phyloP scores from a whole-genome alignment of 2,329 filamentous ascomycete species.

The Trichoderma citrinoviride region DNA sequence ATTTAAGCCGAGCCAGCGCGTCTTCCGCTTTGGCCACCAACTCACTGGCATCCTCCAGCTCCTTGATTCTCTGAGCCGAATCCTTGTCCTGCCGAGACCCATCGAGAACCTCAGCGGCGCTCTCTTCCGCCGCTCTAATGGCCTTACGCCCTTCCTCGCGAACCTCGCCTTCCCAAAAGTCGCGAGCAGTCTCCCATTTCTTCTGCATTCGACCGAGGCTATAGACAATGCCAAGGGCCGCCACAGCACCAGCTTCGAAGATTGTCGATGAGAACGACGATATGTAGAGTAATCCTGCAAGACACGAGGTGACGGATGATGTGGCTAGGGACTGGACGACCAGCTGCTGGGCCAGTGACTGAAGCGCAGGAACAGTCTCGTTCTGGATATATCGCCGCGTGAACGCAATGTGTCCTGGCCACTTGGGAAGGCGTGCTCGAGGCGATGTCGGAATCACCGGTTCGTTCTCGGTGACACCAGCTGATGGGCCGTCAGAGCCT shows the following conservation, averaged over 20 bases:
- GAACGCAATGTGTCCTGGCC: constrained; percentile 72
- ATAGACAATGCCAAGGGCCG: constrained; percentile 59
- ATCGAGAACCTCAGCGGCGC: constrained; percentile 48
- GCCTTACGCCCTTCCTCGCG: constrained; percentile 64
- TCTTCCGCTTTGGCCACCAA: constrained; percentile 51
- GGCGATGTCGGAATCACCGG: constrained; percentile 27
- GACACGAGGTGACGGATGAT: constrained; percentile 57
- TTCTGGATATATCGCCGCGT: constrained; percentile 65
- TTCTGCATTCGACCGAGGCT: constrained; percentile 59
- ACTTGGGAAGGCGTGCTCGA: constrained; percentile 45
- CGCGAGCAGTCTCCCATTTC: constrained; percentile 59
- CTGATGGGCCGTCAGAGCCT: not conserved
- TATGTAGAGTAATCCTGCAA: constrained; percentile 57
- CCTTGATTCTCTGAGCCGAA: constrained; percentile 30
- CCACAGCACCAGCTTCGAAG: constrained; percentile 62
- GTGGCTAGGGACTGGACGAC: constrained; percentile 74
- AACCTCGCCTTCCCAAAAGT: constrained; percentile 65
- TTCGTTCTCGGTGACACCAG: constrained; percentile 28
- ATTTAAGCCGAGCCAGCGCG: constrained; percentile 49
- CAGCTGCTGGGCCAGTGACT: constrained; percentile 69
- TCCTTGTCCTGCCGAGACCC: constrained; percentile 28
- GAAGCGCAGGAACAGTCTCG: constrained; percentile 67
- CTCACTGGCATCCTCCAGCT: constrained; percentile 42
- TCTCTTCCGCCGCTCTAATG: constrained; percentile 54
- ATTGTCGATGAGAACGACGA: constrained; percentile 51